Evolutionary conservation across 768 basidiomycete species (phyloP), one percentile per base, ranked within the genome.

Genomic region (Suillus weaverae): DNA sequence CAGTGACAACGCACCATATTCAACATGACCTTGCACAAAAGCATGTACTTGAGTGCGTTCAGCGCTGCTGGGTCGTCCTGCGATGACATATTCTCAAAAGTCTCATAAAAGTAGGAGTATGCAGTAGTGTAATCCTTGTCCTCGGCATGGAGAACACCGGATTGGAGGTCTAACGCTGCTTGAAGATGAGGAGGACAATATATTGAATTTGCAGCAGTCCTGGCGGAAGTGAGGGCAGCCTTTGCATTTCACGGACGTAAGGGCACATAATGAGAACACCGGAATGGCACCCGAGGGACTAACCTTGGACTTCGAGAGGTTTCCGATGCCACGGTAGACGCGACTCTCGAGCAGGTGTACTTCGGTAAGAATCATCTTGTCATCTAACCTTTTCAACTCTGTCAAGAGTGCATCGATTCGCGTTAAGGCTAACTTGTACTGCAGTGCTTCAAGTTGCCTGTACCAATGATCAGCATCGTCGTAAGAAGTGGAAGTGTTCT

Each of bases 91-190:
- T 89, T 95, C 78, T 99, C 97, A 68, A 99, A 98, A 3, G 95
- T 89, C 78, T 99, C 97, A 70, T 93, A 95, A 79, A 98, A 99
- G 80, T 99, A 99, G 0, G 93, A 95, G 77, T 97, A 97, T 26
- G 89, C 97, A 0, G 97, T 99, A 64, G 86, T 96, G 77, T 97
- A 99, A 77, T 99, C 97, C 73, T 96, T 97, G 72, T 99, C 97
- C 70, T 99, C 96, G 0, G 97, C 95, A 71, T 97, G 94, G 11
- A 98, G 84, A 50, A 97, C 83, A 5, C 97, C 90, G 50, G 84
- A 84, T 71, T 90, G 89, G 33, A 90, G 81, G 70, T 91, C 89
- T 36, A 87, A 80, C 16, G 81, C 78, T 3, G 83, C 82, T 71
- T 83, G 89, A 18, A 91, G 81, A 63, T 86, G 80, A 14, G 90